Evolutionary conservation across 352 stramenopile species (phyloP).

Genomic region (Globisporangium lucens): DNA sequence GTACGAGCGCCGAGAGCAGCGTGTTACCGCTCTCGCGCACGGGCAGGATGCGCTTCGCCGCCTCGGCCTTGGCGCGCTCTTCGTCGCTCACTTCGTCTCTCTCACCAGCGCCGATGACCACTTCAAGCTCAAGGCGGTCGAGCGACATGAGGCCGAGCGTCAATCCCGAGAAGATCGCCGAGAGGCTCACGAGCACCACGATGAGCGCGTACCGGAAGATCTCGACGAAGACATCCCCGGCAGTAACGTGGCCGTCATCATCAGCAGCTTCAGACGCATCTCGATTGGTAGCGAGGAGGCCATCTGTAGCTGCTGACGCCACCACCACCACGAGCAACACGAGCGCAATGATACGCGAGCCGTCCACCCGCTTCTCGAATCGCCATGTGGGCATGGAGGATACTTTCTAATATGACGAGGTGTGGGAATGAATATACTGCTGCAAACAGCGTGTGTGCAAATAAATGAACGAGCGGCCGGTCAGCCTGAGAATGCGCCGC

Average conservation of each 20-base stretch:
- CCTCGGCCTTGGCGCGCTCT: slow-evolving; percentile 46
- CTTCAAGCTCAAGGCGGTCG: slow-evolving; percentile 95
- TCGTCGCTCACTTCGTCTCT: slow-evolving; percentile 63
- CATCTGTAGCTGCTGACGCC: not conserved
- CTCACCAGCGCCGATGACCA: slow-evolving; percentile 90
- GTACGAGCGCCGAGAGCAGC: slow-evolving; percentile 95
- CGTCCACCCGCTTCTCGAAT: not conserved
- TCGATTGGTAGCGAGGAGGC: not conserved
- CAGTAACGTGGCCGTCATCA: not conserved
- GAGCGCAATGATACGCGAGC: not conserved
- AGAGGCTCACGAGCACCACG: slow-evolving; percentile 75
- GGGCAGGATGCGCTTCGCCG: slow-evolving; percentile 73
- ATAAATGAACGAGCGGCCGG: not conserved
- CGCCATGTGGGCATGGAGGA: not conserved
- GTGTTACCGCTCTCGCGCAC: slow-evolving; percentile 94
- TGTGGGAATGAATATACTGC: not conserved
- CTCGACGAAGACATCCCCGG: slow-evolving; percentile 17
- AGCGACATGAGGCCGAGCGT: slow-evolving; percentile 97
- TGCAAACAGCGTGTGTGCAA: not conserved
- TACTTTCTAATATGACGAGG: not conserved
- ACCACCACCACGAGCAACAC: not conserved
- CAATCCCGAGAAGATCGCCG: slow-evolving; percentile 93
- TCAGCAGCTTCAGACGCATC: not conserved
- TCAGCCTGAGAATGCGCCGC: not conserved
- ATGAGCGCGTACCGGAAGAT: slow-evolving; percentile 49